Evolutionary conservation across 805 yeast genomes (phyloP).

Genomic region (Pichia gijzeniarum): DNA sequence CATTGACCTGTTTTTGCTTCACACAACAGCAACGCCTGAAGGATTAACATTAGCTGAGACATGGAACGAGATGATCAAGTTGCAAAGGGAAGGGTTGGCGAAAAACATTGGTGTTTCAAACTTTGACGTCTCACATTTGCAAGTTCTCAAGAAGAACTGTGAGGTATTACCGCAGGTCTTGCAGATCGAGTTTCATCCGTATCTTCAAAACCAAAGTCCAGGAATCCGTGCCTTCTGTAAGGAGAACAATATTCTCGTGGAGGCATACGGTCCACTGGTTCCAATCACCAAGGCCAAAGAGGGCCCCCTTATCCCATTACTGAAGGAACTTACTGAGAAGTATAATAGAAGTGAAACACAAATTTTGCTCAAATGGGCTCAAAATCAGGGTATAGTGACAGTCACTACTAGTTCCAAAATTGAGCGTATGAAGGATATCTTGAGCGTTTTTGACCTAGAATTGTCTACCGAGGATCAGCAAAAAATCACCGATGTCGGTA

Average conservation of each 20-base stretch:
- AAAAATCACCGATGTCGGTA: slow-evolving; percentile 24
- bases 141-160: slow-evolving; percentile 34
- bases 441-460: slow-evolving; percentile 31
- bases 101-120: slow-evolving; percentile 46
- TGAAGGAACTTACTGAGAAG: slow-evolving; percentile 30
- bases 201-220: slow-evolving; percentile 53
- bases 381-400: slow-evolving; percentile 38
- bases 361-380: slow-evolving; percentile 40
- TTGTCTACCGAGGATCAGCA: slow-evolving; percentile 28
- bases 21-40: slow-evolving; percentile 42
- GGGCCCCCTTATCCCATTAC: slow-evolving; percentile 29
- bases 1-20: slow-evolving; percentile 56
- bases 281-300: slow-evolving; percentile 33
- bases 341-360: slow-evolving; percentile 35
- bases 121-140: slow-evolving; percentile 41
- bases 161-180: slow-evolving; percentile 47
- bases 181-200: slow-evolving; percentile 63
- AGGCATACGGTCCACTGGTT: slow-evolving; percentile 42
- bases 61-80: slow-evolving; percentile 42
- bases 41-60: slow-evolving; percentile 38
- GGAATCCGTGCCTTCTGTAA: slow-evolving; percentile 37
- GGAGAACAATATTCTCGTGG: slow-evolving; percentile 32
- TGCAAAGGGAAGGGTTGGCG: slow-evolving; percentile 47
- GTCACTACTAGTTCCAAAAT: slow-evolving; percentile 40
- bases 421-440: slow-evolving; percentile 34